Base-by-base conservation (phyloP, 352 stramenopile species). In the Pythium aquatile region DNA sequence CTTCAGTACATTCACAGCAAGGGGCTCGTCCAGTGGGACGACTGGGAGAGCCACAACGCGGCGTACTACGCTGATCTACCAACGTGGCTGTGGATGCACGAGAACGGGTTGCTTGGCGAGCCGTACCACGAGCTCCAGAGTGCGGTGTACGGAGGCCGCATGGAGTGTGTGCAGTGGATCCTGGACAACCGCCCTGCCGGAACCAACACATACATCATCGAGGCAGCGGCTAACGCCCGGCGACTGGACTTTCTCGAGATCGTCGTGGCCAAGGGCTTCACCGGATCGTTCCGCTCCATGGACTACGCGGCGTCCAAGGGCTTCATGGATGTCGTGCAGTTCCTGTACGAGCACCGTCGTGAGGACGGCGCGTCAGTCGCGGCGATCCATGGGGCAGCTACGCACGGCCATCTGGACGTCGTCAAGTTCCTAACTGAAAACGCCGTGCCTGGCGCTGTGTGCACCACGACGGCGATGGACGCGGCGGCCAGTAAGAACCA, bases 391-490 rank as follows among this genome's bases (percentile, higher is more conserved):
- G 29, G 44, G 2, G 57, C 62, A 9, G 61, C 54, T 44, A 56
- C 57, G 10, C 44, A 39, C 32, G 63, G 68, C 28, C 59, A 72
- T 16, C 16, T 72, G 2, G 65, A 67, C 0, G 55, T 73, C 17
- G 58, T 72, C 3, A 35, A 58, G 47, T 70, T 59, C 29, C 52
- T 76, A 24, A 60, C 71, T 9, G 51, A 68, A 47, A 32, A 71
- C 16, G 61, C 56, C 1, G 44, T 53, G 7, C 68, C 77, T 37
- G 72, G 67, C 2, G 62, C 24, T 24, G 44, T 39, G 54, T 84
- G 74, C 47, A 73, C 74, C 20, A 72, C 61, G 1, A 64, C 68
- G 49, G 74, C 74, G 13, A 79, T 81, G 70, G 74, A 81, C 37
- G 51, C 55, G 16, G 70, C 70, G 8, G 69, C 70, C n/a, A 48